Evolutionary conservation across 2,329 filamentous ascomycete genomes (phyloP).

Genomic region (Helotiales sp.): DNA sequence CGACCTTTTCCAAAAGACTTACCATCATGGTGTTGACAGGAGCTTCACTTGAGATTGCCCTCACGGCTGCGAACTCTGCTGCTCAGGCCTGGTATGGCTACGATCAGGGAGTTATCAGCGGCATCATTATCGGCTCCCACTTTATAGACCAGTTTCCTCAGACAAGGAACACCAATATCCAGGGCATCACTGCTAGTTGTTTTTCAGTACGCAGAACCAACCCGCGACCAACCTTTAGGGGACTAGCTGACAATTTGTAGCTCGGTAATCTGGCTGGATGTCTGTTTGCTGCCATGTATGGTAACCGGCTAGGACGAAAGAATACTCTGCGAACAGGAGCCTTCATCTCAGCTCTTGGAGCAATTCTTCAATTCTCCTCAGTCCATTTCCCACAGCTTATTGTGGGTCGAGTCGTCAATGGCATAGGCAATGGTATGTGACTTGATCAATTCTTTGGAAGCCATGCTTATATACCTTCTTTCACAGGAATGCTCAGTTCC

Average conservation of each 20-base stretch:
- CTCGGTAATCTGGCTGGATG: constrained; percentile 22
- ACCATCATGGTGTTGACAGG: constrained; percentile 3
- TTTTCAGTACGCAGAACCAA: constrained; percentile 39
- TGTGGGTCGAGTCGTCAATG: constrained; percentile 46
- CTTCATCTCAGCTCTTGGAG: constrained; percentile 39
- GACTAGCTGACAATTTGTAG: constrained; percentile 2
- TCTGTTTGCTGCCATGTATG: constrained; percentile 20
- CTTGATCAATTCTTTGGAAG: constrained; percentile 29
- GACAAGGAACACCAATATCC: constrained; percentile 39
- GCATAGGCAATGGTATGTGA: constrained; percentile 47
- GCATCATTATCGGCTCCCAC: constrained; percentile 64
- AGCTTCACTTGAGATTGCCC: constrained; percentile 10
- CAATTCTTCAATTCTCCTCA: constrained; percentile 41
- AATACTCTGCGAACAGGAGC: constrained; percentile 21
- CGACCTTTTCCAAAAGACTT: not conserved
- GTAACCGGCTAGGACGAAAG: constrained; percentile 23
- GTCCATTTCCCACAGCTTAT: constrained; percentile 53
- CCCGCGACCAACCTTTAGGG: not conserved
- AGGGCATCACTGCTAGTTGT: constrained; percentile 45
- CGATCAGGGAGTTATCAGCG: constrained; percentile 73
- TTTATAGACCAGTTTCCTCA: constrained; percentile 55
- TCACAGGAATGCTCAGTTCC: constrained; percentile 17
- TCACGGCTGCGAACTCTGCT: constrained; percentile 18
- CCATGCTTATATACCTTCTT: not conserved
- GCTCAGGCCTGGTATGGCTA: constrained; percentile 37